These are phyloP conservation scores for Capsicum baccatum DNA, from an alignment of 257 asterid genomes.

Conservation along the genomic window DNA sequence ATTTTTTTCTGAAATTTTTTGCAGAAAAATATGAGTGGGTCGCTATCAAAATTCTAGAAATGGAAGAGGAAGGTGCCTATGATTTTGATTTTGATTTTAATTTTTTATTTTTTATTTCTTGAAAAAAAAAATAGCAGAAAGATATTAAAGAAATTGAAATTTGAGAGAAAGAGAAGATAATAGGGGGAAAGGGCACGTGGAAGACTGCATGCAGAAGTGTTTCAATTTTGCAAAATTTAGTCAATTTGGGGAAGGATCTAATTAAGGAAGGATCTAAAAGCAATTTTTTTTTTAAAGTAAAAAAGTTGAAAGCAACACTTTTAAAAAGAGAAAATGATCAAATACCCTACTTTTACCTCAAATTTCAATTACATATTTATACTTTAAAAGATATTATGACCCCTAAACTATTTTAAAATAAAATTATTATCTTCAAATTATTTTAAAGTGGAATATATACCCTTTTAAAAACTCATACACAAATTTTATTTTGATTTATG, in stretches of 20 bases:
- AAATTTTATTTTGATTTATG: too few species aligned
- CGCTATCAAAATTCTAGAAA: conserved; percentile 27
- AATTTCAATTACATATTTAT: too few species aligned
- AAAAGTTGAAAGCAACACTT: background rate
- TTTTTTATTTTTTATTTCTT: background rate
- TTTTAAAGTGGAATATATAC: too few species aligned
- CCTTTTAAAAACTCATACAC: too few species aligned
- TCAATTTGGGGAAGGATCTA: conserved; percentile 4
- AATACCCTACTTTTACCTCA: too few species aligned
- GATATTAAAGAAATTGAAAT: background rate
- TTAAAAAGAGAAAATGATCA: too few species aligned
- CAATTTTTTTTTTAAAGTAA: background rate
- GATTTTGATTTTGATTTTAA: background rate
- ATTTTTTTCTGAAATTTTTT: background rate
- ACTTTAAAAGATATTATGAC: too few species aligned
- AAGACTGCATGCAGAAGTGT: conserved; percentile 24
- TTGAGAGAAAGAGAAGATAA: conserved; percentile 4
- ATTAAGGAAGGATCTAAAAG: background rate
- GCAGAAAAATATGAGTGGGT: conserved; percentile 22
- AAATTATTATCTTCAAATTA: too few species aligned
- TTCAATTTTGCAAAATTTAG: background rate
- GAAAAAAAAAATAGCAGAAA: background rate
- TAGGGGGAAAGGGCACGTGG: conserved; percentile 40
- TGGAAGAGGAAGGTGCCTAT: conserved; percentile 6
- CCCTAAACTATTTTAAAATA: too few species aligned